Evolutionary conservation across 2,329 filamentous ascomycete genomes (phyloP), one percentile per base, ranked within the genome.

Genomic region (Pseudodiploospora longispora): DNA sequence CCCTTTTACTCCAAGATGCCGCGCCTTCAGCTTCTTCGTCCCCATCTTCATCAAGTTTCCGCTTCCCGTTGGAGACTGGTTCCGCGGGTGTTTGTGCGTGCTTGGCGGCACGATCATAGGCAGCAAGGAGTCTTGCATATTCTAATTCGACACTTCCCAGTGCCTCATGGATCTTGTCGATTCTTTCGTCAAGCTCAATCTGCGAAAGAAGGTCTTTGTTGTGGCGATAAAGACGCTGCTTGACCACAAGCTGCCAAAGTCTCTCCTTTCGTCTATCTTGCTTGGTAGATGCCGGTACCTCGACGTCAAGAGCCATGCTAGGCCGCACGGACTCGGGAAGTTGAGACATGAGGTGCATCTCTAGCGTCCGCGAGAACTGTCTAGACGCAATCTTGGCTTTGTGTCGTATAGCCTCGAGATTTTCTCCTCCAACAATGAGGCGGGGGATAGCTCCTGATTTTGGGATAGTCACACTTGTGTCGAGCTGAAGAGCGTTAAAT

Each of bases 191-290:
- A 5, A 70, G 68, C 43, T 87, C 84, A 35, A 91, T 66, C 61
- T 90, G 82, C 33, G 77, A 75, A 9, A 94, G 70, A 3, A 76
- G 65, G 53, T 90, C 83, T 46, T 74, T 75, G 57, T 93, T 91
- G 55, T 88, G 84, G 37, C 77, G 74, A 59, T 86, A 89, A 4
- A 94, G 69, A 32, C 87, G 71, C 55, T 86, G 77, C 66, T 93
- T 93, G n/a, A 83, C 78, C 36, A 87, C 70, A 27, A 91, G 62
- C 30, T 82, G 71, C 85, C 85, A 94, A 37, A 87, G 74, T 50
- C 73, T 76, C 59, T 85, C 85, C 41, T 75, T 70, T 28, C 82
- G 72, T 52, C 80, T 73, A 51, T 84, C 75, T 37, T 69, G 70
- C 45, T 75, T 73, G 3, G 73, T 74, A 1, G 74, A 54, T 10